These are phyloP conservation scores for Russula sp. DNA, from an alignment of 768 basidiomycete genomes.

Conservation along the genomic window DNA sequence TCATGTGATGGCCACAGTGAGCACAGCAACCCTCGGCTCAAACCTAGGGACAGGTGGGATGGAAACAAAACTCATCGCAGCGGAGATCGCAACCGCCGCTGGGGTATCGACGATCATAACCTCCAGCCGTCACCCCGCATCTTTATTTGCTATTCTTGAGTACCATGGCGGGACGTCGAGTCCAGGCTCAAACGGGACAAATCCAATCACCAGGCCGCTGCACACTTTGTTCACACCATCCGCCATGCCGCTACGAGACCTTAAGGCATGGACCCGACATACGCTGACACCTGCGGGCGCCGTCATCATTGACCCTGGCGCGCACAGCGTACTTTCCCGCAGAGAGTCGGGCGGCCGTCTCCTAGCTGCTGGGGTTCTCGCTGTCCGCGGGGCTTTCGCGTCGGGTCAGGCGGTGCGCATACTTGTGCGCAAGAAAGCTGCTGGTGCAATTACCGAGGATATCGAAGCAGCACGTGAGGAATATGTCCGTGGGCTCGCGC, in stretches of 20 bases:
- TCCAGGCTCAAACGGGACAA: constrained; percentile 23
- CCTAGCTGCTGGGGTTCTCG: constrained; percentile 87
- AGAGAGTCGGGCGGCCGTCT: constrained; percentile 87
- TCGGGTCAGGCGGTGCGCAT: constrained; percentile 93
- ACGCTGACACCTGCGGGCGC: constrained; percentile 87
- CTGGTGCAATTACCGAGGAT: constrained; percentile 30
- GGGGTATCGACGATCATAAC: constrained; percentile 91
- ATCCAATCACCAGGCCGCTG: constrained; percentile 52
- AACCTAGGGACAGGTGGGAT: constrained; percentile 96
- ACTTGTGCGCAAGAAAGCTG: constrained; percentile 48
- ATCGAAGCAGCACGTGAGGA: constrained; percentile 26
- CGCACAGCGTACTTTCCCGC: constrained; percentile 78
- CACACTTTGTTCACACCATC: constrained; percentile 89
- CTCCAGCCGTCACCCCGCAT: constrained; percentile 73
- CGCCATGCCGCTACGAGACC: constrained; percentile 66
- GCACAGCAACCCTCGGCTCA: constrained; percentile 88
- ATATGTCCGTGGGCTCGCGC: constrained; percentile 43
- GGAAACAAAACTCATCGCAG: constrained; percentile 98
- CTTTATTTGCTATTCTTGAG: constrained; percentile 78
- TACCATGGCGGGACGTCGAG: constrained; percentile 47
- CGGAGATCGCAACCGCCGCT: constrained; percentile 93
- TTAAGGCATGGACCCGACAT: constrained; percentile 97
- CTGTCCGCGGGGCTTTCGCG: constrained; percentile 86
- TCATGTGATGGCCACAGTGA: constrained; percentile 52
- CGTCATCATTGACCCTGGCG: constrained; percentile 86